Conservation (phyloP, 176 grass and related monocot genomes). For the Oryza nivara region DNA sequence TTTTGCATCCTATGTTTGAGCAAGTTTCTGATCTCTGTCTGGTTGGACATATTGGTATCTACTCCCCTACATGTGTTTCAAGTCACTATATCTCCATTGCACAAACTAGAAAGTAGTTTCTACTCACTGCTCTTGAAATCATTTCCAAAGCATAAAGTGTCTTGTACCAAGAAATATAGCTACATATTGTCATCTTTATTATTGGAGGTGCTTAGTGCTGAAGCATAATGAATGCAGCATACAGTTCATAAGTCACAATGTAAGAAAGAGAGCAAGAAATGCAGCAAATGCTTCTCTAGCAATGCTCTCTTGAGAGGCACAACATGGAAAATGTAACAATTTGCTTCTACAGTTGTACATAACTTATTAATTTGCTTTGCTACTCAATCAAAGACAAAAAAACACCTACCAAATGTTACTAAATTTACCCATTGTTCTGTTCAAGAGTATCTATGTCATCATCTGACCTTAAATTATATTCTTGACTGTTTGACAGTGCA, state of each 20-base stretch:
- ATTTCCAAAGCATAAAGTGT: not conserved
- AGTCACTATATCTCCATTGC: conserved; percentile 18
- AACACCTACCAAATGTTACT: not conserved
- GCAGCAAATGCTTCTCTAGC: not conserved
- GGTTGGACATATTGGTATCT: not conserved
- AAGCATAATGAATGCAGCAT: not conserved
- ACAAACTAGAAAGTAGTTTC: conserved; percentile 12
- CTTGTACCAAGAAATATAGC: not conserved
- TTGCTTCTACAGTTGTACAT: not conserved
- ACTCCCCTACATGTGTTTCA: not conserved
- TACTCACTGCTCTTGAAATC: conserved; percentile 12
- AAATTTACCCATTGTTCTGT: not conserved
- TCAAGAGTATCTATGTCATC: not conserved
- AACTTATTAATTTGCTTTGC: not conserved
- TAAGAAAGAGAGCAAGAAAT: not conserved
- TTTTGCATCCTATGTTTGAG: not conserved
- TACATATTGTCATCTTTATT: conserved; percentile 25
- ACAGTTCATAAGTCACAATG: conserved; percentile 17
- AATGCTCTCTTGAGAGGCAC: not conserved
- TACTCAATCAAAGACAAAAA: not conserved
- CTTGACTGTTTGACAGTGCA: not conserved
- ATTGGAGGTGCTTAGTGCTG: not conserved
- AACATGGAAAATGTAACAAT: not conserved
- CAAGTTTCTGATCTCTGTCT: not conserved
- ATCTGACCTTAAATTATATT: not conserved